Base-by-base conservation (phyloP, 306 rosid species). In the Quillaja saponaria region DNA sequence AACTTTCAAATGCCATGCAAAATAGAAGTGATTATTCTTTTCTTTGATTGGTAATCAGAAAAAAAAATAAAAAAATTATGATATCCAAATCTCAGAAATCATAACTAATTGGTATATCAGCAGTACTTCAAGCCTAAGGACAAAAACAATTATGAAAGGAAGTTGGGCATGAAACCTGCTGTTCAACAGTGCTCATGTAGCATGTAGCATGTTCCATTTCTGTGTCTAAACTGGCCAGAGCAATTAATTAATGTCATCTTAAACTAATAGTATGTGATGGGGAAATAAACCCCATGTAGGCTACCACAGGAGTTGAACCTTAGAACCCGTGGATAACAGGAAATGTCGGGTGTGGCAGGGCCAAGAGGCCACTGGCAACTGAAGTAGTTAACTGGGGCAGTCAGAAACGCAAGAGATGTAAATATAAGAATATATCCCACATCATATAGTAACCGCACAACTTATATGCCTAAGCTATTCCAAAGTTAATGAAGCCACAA, bases 1-100 rank as follows among this genome's bases (percentile, higher is more conserved):
- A 25, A 64, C 61, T 49, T 61, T 63, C 18, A 70, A 49, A 39
- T 8, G 51, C 44, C 49, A 44, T 54, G 55, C 19, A 55, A 62
- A 61, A 44, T 60, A 25, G 19, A 58, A 64, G 42, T 49, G 34
- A 34, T 7, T 55, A 39, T 46, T 15, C 39, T 1, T 25, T 4
- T n/a, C n/a, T n/a, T 25, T 25, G 31, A 25, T 25, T 25, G 31
- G 31, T 25, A n/a, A n/a, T 25, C 31, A 1, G 31, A 25, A 2
- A 25, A 25, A 2, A 25, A 25, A 25, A 25, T 4, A 2, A 25
- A 2, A 25, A 25, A 1, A 25, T 25, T 25, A 51, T 20, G 13
- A 51, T 45, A 67, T 13, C 14, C 20, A 13, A 71, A 19, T 37
- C 34, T 13, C 28, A 41, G 21, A 34, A 67, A 63, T 19, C 31